phyloP scores from a whole-genome alignment of 2,329 filamentous ascomycete genomes.

The Colletotrichum tropicale region DNA sequence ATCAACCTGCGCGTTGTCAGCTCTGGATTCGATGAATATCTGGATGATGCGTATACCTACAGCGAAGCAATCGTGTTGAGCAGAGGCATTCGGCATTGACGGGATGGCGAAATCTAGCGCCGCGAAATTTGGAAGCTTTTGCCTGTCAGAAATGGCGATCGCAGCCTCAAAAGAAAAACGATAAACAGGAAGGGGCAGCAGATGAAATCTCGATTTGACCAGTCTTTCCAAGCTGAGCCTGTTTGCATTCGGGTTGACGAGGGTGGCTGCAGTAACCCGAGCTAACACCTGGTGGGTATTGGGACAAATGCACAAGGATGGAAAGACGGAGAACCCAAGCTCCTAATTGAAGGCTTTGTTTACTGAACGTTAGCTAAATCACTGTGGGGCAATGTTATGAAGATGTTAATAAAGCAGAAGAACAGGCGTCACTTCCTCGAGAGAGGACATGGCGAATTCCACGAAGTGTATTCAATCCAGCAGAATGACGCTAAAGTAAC shows the following conservation, averaged over 20 bases:
- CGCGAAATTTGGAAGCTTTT: not conserved
- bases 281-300: not conserved
- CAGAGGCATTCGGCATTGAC: not conserved
- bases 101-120: not conserved
- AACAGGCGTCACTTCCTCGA: accelerated
- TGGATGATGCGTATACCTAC: not conserved
- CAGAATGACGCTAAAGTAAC: not conserved
- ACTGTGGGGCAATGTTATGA: accelerated
- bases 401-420: not conserved
- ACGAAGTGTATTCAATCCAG: not conserved
- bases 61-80: not conserved
- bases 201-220: not conserved
- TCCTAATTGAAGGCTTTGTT: too few relatives aligned
- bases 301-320: not conserved
- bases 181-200: not conserved
- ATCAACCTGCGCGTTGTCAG: not conserved
- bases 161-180: not conserved
- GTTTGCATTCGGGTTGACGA: not conserved
- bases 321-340: too few relatives aligned
- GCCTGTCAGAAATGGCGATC: not conserved
- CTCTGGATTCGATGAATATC: accelerated
- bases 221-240: not conserved
- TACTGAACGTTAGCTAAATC: not conserved
- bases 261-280: not conserved
- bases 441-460: not conserved